phyloP scores from a whole-genome alignment of 1,139 yeast species.

The Blastobotrys persicus region DNA sequence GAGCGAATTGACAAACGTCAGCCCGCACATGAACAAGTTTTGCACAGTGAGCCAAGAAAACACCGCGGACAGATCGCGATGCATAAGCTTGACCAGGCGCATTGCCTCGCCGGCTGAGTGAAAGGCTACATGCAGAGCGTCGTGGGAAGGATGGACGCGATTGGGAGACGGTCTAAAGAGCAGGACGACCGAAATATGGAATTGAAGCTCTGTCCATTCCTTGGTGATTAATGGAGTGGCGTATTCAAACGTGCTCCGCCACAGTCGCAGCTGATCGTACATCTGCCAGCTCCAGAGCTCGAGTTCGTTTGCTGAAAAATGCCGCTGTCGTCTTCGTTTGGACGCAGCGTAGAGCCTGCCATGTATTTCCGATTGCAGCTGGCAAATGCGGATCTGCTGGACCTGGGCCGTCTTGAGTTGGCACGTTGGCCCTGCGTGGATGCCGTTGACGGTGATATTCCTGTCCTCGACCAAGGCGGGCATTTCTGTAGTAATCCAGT shows the following conservation, averaged over 20 bases:
- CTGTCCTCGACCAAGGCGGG: conserved; percentile 14
- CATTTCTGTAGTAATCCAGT: conserved; percentile 10
- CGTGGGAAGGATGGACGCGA: conserved; percentile 11
- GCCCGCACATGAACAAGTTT: conserved; percentile 14
- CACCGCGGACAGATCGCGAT: conserved; percentile 11
- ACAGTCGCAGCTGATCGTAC: conserved; percentile 12
- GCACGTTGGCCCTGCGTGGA: conserved; percentile 11
- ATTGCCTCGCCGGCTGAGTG: conserved; percentile 15
- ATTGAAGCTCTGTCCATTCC: conserved; percentile 15
- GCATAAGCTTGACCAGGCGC: conserved; percentile 11
- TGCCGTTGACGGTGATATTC: conserved; percentile 7
- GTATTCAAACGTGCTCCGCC: conserved; percentile 10
- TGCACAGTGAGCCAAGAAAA: conserved; percentile 15
- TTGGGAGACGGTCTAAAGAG: conserved; percentile 13
- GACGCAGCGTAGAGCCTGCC: conserved; percentile 4
- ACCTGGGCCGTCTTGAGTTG: conserved; percentile 14
- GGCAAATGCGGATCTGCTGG: conserved; percentile 8
- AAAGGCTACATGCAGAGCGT: conserved; percentile 12
- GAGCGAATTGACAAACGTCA: conserved; percentile 11
- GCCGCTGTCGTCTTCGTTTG: neutral
- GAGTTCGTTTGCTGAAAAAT: neutral
- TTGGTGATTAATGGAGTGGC: conserved; percentile 13
- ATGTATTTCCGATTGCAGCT: conserved; percentile 13
- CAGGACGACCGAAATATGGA: conserved; percentile 9
- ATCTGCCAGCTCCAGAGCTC: conserved; percentile 12